Evolutionary conservation across 805 yeast species (phyloP).

Genomic region (Jamesozyma jinghongensis): DNA sequence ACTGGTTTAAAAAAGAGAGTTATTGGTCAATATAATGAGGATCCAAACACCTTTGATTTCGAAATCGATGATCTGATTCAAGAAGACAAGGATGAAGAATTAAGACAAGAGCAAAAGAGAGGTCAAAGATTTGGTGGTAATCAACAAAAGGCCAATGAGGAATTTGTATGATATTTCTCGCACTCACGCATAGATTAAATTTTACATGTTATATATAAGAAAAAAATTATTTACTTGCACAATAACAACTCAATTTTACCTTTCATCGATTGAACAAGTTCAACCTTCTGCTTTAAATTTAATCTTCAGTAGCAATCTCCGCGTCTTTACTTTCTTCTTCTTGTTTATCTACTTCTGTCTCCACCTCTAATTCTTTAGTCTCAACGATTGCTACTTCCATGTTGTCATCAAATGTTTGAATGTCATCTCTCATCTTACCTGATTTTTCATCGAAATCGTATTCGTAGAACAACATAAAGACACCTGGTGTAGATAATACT

Average conservation of each 20-base stretch:
- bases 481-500: slow-evolving; percentile 74
- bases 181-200: too few species aligned
- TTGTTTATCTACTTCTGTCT: slow-evolving; percentile 12
- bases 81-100: slow-evolving; percentile 26
- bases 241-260: too few species aligned
- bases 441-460: slow-evolving; percentile 32
- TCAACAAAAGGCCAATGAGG: slow-evolving; percentile 18
- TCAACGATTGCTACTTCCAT: slow-evolving; percentile 9
- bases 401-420: slow-evolving; percentile 11
- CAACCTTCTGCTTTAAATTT: too few species aligned
- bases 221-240: background rate
- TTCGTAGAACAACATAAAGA: slow-evolving; percentile 89
- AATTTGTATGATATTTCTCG: slow-evolving; percentile 13
- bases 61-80: slow-evolving; percentile 40
- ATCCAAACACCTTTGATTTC: slow-evolving; percentile 40
- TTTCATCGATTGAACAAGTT: background rate
- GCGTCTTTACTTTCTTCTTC: slow-evolving; percentile 16
- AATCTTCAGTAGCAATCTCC: slow-evolving; percentile 6
- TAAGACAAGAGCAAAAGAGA: slow-evolving; percentile 12
- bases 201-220: background rate
- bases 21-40: slow-evolving; percentile 26
- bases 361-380: slow-evolving; percentile 4
- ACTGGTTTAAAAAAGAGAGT: slow-evolving; percentile 28
- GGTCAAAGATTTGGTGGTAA: slow-evolving; percentile 16
- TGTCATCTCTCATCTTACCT: slow-evolving; percentile 24